A percentile compares a stretch with the other conserved stretches of the same genome.
phyloP scores from a whole-genome alignment of 169 alveolate genomes.

The Besnoitia besnoiti region DNA sequence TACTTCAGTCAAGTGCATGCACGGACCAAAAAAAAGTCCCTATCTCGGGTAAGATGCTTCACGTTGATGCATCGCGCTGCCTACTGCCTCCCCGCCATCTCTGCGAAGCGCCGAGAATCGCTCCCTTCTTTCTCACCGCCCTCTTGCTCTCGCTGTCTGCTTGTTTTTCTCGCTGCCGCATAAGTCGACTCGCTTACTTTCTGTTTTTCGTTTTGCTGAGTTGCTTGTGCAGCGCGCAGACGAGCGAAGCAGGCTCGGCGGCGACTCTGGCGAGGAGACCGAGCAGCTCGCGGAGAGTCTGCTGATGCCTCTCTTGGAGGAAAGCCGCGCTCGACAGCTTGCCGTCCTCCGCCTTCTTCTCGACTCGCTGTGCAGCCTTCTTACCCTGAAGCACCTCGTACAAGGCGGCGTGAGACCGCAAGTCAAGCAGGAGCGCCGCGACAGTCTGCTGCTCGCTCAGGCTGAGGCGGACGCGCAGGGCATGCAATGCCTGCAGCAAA shows the following conservation, averaged over 20 bases:
- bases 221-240: conserved; percentile 19
- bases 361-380: not conserved
- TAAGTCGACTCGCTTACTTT: conserved; percentile 15
- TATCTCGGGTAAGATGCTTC: no score
- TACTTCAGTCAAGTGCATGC: no score
- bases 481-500: not conserved
- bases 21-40: no score
- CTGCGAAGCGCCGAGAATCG: not conserved
- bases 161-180: not conserved
- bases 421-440: not conserved
- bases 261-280: not conserved
- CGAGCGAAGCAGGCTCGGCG: not conserved
- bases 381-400: not conserved
- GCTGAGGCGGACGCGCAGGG: not conserved
- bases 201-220: not conserved
- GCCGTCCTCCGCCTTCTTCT: not conserved
- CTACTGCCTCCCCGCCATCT: not conserved
- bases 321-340: not conserved
- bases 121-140: not conserved
- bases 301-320: not conserved
- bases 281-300: not conserved
- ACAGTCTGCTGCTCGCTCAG: not conserved
- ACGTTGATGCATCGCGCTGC: no score
- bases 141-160: not conserved
- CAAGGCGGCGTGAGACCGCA: not conserved